Base-by-base conservation (phyloP, 768 basidiomycete species). In the Lactifluus hygrophoroides region DNA sequence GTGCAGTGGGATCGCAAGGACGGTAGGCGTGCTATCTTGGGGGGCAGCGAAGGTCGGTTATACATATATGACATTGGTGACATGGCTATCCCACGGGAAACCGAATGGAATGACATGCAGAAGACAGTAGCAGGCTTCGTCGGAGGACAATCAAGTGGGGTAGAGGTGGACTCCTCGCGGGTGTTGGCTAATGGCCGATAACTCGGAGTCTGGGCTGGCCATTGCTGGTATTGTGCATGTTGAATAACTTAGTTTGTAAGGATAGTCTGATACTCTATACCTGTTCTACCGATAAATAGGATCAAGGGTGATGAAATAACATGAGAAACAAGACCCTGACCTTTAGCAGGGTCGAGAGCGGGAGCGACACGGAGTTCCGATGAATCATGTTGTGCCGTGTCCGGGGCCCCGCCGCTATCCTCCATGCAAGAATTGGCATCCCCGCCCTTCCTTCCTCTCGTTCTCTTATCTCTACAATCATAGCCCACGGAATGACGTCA, bases 51-150 rank as follows among this genome's bases (percentile, higher is more conserved):
- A 63, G 96, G 96, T 14, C 84, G 81, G 62, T 73, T 99, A 58
- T 95, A 96, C 71, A 80, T 99, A 35, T 98, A 95, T 69, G 95
- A 97, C 68, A 84, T 98, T 61, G 92, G 94, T 11, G 94, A 97
- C 66, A 84, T 90, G 78, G 88, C 84, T 0, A 77, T 89, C 23
- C 90, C 94, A 1, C 75, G 90, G 57, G 95, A 98, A 72, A 79
- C 82, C 5, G 95, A 98, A 71, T 98, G 95, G 95, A 81, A 83
- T 3, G 92, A 96, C 62, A 71, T 97, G 77, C 91, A 95, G 70
- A 88, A 88, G 76, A 89, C 86, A 9, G 69, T 97, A 10, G 80
- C 86, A 19, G 85, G 85, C 2, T 79, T 94, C 63, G 66, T 66
- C 19, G 79, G 80, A 13, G 83, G 63, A 23, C 73, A 74, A 48